These are phyloP conservation scores for Ambrosiella beaveri DNA, from an alignment of 2,329 filamentous ascomycete species.

Conservation along the genomic window DNA sequence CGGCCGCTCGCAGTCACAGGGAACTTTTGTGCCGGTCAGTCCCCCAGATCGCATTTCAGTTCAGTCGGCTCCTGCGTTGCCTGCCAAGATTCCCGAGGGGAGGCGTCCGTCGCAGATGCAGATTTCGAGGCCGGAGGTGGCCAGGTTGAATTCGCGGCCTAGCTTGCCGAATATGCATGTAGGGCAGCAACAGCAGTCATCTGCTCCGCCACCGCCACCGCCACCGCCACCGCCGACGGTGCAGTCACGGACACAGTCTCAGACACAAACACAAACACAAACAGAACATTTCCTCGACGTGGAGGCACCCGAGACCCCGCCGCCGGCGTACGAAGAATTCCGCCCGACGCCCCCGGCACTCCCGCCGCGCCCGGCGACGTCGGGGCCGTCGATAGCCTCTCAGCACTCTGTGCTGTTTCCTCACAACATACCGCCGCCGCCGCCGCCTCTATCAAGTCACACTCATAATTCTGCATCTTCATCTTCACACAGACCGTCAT, in stretches of 20 bases:
- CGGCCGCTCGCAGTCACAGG: neutral
- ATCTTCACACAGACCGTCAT: neutral
- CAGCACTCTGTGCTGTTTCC: too few relatives aligned
- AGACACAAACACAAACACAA: neutral
- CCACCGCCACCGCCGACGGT: neutral
- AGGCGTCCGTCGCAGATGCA: neutral
- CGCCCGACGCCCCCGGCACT: neutral
- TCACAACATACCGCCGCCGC: too few relatives aligned
- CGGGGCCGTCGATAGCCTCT: neutral
- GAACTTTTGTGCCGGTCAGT: neutral
- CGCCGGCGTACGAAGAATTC: neutral
- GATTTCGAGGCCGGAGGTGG: neutral
- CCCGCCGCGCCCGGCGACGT: neutral
- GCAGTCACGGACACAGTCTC: neutral
- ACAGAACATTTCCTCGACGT: neutral
- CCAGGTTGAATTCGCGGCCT: constrained; percentile 1
- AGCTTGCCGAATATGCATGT: constrained; percentile 11
- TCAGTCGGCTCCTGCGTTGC: neutral
- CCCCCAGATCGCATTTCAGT: neutral
- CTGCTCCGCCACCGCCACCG: neutral
- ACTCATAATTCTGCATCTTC: too few relatives aligned
- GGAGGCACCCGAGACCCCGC: neutral
- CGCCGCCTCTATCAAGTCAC: too few relatives aligned
- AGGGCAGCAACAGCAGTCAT: neutral
- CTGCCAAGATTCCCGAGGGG: neutral